These are phyloP conservation scores for Euphrasia confusa DNA, from an alignment of 257 asterid genomes.

Conservation along the genomic window DNA sequence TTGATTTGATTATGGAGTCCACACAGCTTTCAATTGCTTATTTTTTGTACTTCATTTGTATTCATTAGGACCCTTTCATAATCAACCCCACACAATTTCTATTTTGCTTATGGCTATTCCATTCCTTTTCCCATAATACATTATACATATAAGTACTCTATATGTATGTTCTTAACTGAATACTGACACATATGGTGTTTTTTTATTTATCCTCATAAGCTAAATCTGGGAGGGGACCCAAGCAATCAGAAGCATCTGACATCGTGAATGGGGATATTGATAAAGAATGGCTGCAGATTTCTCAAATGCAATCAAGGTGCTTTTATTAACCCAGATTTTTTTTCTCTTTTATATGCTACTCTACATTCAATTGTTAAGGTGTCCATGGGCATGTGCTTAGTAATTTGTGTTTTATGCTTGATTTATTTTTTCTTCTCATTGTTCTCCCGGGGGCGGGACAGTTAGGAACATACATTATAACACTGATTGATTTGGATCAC, in stretches of 20 bases:
- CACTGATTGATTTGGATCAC: background rate
- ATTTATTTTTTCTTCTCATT: background rate
- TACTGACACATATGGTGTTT: slow-evolving; percentile 17
- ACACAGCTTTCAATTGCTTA: background rate
- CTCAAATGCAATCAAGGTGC: slow-evolving; percentile 78
- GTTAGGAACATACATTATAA: background rate
- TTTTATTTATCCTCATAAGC: slow-evolving; percentile 29
- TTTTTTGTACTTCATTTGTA: background rate
- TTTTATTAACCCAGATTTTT: slow-evolving; percentile 10
- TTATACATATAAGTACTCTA: background rate
- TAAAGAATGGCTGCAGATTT: slow-evolving; percentile 69
- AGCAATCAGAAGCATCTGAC: slow-evolving; percentile 34
- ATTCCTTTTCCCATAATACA: background rate
- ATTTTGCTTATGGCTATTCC: background rate
- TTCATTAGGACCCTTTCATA: background rate
- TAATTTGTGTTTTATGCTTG: background rate
- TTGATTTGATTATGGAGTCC: slow-evolving; percentile 4
- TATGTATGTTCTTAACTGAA: slow-evolving; percentile 5
- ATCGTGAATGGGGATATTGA: slow-evolving; percentile 46
- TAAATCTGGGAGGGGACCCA: slow-evolving; percentile 27
- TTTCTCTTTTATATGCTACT: slow-evolving; percentile 4
- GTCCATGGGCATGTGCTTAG: slow-evolving; percentile 1
- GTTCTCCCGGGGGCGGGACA: background rate
- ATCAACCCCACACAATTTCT: background rate
- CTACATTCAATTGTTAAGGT: background rate